Evolutionary conservation across 495 filamentous ascomycete genomes (phyloP).

Genomic region (Xylaria venustula): DNA sequence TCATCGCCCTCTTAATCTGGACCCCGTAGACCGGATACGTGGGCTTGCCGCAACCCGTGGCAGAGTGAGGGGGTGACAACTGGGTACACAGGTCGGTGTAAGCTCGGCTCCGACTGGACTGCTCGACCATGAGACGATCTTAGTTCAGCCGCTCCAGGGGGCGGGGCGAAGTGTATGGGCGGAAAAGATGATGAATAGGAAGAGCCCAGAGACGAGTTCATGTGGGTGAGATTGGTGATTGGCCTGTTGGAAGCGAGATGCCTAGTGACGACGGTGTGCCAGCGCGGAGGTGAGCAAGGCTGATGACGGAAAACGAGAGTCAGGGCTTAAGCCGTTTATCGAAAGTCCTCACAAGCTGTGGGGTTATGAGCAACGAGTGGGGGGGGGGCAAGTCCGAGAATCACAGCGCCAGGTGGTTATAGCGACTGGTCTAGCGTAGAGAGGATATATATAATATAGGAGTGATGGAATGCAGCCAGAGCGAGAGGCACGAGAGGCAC

Average conservation of each 20-base stretch:
- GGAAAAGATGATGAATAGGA: not conserved
- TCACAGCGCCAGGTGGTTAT: not conserved
- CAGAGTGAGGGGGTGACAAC: not conserved
- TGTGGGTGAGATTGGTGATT: not conserved
- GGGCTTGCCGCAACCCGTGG: not conserved
- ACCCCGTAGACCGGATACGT: not conserved
- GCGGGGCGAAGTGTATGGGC: not conserved
- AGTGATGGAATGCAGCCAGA: not conserved
- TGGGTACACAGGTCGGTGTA: constrained; percentile 6
- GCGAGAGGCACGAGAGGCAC: not conserved
- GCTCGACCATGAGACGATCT: not conserved
- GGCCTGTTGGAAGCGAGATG: not conserved
- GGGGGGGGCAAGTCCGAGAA: not conserved
- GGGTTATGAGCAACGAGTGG: not conserved
- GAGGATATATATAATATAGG: not conserved
- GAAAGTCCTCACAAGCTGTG: not conserved
- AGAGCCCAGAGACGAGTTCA: not conserved
- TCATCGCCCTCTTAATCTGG: not conserved
- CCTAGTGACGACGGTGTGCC: not conserved
- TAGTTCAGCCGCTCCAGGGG: not conserved
- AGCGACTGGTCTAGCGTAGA: not conserved
- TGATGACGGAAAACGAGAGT: constrained; percentile 4
- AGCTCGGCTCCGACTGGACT: constrained; percentile 4
- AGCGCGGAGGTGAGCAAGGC: not conserved
- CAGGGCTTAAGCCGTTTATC: not conserved